Base-by-base conservation (phyloP, 2,329 filamentous ascomycete species). In the Penicillium sumatraense region DNA sequence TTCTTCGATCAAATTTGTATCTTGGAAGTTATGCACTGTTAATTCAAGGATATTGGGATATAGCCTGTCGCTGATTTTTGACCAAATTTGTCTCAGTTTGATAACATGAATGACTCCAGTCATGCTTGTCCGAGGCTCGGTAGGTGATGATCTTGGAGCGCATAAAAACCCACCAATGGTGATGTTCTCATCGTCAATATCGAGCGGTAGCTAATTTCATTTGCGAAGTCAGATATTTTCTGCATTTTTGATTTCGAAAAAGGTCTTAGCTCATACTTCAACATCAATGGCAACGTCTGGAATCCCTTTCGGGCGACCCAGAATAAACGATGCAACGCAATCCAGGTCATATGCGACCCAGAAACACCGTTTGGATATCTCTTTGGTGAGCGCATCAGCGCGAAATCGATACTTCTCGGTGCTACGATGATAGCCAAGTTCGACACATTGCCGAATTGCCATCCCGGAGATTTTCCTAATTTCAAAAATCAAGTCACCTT, bases 311-410 rank as follows among this genome's bases (percentile, higher is more conserved):
- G 68, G 68, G 14, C 68, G 64, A 2, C 72, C 69, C 21, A 73
- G 62, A n/a, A 65, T 69, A 23, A 68, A 68, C 1, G 68, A 64
- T 14, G 66, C 66, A 3, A 64, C 65, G 26, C 65, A 61, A 51
- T 74, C 72, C 26, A 74, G 68, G 26, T 67, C 68, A 42, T 73
- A 73, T 1, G 71, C 67, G 18, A 66, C 61, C 68, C 69, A 72
- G 54, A 73, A 73, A 33, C 63, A 67, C 7, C 70, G 51, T 45
- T 69, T 72, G 3, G 61, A 64, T 50, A 73, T 67, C 42, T 74
- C 67, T 14, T 52, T 58, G 1, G 58, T 59, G 4, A 72, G 40
- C 1, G 50, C 31, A 48, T 68, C 63, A 5, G 51, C 49, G 54
- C 62, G 11, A 5, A 13, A 10, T 16, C 45, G 11, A 21, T 53